Conservation (phyloP, 2,329 filamentous ascomycete genomes). For the Sarocladium oryzae region DNA sequence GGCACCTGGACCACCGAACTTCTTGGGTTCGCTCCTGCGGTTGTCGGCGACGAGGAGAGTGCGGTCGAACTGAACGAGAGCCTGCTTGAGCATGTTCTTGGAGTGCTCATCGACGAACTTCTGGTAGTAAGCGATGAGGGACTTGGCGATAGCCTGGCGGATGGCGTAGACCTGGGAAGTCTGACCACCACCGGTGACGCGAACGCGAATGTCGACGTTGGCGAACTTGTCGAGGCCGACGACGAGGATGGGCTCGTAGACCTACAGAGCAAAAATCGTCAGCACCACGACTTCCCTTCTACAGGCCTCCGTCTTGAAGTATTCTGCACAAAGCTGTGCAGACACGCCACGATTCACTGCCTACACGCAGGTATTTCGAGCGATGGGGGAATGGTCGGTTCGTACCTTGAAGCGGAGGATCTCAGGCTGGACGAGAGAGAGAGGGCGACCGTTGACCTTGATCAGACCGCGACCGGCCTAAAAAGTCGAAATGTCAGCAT, state of each 20-base stretch:
- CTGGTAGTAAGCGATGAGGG: conserved; percentile 79
- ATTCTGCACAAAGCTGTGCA: too few species aligned
- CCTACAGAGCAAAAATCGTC: conserved; percentile 41
- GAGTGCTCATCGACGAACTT: conserved; percentile 99
- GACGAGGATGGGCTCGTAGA: conserved; percentile 98
- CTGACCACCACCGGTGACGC: conserved; percentile 95
- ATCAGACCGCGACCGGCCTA: conserved; percentile 64
- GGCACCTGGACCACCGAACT: conserved; percentile 90
- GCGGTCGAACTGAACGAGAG: conserved; percentile 90
- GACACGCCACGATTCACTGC: too few species aligned
- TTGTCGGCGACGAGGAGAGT: conserved; percentile 98
- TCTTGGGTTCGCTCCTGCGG: conserved; percentile 99
- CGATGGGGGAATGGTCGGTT: conserved; percentile 11
- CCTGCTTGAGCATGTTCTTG: conserved; percentile 99
- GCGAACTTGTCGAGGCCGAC: conserved; percentile 97
- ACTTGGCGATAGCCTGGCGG: conserved; percentile 97
- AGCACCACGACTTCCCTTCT: too few species aligned
- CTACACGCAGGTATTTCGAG: background rate
- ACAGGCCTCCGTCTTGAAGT: too few species aligned
- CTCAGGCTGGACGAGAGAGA: conserved; percentile 90
- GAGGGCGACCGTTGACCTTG: conserved; percentile 97
- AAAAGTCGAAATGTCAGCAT: conserved; percentile 23
- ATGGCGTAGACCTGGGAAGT: conserved; percentile 96
- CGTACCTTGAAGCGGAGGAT: conserved; percentile 94
- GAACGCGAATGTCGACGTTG: conserved; percentile 94